A percentile compares a stretch with the other conserved stretches of the same genome.
Evolutionary conservation across 352 stramenopile genomes (phyloP).

Genomic region (Phytophthora multivora): DNA sequence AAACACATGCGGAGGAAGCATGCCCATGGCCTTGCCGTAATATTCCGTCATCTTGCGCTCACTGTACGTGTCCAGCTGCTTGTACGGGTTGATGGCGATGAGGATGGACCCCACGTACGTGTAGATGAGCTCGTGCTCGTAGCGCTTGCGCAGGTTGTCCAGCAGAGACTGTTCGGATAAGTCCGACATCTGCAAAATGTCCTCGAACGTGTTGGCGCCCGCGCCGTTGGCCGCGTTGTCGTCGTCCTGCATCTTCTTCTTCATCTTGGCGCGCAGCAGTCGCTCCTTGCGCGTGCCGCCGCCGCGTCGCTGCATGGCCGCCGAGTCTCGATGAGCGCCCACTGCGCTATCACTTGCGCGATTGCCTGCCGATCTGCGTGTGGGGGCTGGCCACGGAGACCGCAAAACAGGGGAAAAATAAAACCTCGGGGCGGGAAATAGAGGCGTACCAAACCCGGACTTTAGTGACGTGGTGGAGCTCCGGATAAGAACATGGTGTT

Average conservation of each 20-base stretch:
- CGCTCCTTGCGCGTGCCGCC: slow-evolving; percentile 80
- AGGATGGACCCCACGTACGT: slow-evolving; percentile 93
- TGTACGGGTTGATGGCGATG: slow-evolving; percentile 94
- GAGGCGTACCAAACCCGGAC: neutral
- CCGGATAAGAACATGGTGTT: slow-evolving; percentile 9
- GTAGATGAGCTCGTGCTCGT: slow-evolving; percentile 94
- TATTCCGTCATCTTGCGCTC: slow-evolving; percentile 89
- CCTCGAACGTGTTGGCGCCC: slow-evolving; percentile 70
- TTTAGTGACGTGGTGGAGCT: slow-evolving; percentile 1
- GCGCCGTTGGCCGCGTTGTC: slow-evolving; percentile 44
- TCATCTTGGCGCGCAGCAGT: slow-evolving; percentile 84
- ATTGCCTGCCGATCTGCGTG: slow-evolving; percentile 29
- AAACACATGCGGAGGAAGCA: slow-evolving; percentile 91
- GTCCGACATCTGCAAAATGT: slow-evolving; percentile 91
- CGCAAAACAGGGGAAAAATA: slow-evolving; percentile 6
- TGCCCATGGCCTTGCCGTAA: slow-evolving; percentile 83
- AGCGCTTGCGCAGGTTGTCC: slow-evolving; percentile 88
- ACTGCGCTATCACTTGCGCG: slow-evolving; percentile 34
- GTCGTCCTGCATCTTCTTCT: slow-evolving; percentile 86
- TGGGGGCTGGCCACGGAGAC: slow-evolving; percentile 10
- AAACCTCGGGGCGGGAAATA: slow-evolving; percentile 23
- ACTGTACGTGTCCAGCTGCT: slow-evolving; percentile 75
- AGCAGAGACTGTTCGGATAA: slow-evolving; percentile 91
- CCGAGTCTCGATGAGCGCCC: slow-evolving; percentile 24
- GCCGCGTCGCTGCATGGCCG: slow-evolving; percentile 40